Base-by-base conservation (phyloP, 2,329 filamentous ascomycete species). In the Rutstroemia sp. region DNA sequence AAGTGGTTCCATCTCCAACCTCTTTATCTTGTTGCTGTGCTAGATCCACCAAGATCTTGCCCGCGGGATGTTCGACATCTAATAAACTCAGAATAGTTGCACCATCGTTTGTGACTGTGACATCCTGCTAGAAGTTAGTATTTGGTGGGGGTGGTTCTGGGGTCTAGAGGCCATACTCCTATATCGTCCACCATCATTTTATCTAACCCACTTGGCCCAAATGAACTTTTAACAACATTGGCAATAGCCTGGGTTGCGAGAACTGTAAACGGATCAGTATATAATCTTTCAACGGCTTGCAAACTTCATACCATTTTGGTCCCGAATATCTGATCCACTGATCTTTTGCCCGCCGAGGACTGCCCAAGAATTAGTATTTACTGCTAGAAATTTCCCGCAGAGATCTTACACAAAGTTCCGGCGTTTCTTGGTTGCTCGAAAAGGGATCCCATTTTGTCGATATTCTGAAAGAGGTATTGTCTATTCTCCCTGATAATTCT, bases 171-270 rank as follows among this genome's bases (percentile, higher is more conserved):
- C 67, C 85, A 67, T 82, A 90, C 87, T 70, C 94, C 94, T 73
- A 99, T 97, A 72, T 99, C 94, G 76, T 99, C 94, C 67, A 99
- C 94, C 94, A 99, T 97, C 94, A 99, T 99, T 83, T 99, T 99
- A 73, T 99, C 94, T 64, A 99, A 82, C 49, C 94, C 94, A 61
- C 90, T 96, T 51, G 94, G 94, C 56, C 94, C 94, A 71, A 99
- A 99, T 16, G 94, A 99, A 74, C 89, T 96, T 79, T 96, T 97
- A 73, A 99, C 91, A 58, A 99, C 92, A 84, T 97, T 99, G 68
- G 94, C 88, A 69, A 99, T 97, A 58, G 92, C 91, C 73, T 96
- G 91, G 47, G 94, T 97, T 65, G 94, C 94, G 65, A 91, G 83
- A 49, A 97, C 94, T 92, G 69, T 27, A 44, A 5, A 36, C 38